Percentiles rank a stretch among this genome's conserved stretches.
phyloP scores from a whole-genome alignment of 1,139 yeast species.

The Yamadazyma atmosphaerica region DNA sequence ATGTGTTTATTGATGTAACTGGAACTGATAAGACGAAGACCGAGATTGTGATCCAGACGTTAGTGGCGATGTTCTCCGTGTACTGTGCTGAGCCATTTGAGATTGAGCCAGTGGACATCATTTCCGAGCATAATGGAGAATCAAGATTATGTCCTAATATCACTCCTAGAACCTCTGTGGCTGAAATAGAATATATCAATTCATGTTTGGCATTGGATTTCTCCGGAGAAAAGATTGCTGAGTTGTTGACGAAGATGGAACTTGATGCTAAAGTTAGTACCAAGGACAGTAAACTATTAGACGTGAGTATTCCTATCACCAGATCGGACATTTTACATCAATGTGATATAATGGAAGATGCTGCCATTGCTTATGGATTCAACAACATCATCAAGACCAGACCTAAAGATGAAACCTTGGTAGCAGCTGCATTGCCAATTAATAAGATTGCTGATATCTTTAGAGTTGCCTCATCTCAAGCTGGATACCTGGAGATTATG shows the following conservation, averaged over 20 bases:
- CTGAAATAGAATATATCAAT: slow-evolving; percentile 85
- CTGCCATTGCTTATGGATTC: slow-evolving; percentile 95
- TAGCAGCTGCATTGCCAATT: slow-evolving; percentile 86
- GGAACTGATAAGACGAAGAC: slow-evolving; percentile 95
- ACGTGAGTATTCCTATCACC: slow-evolving; percentile 84
- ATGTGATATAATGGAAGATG: slow-evolving; percentile 99
- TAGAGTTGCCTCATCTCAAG: slow-evolving; percentile 88
- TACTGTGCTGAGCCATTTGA: slow-evolving; percentile 77
- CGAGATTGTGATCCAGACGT: slow-evolving; percentile 84
- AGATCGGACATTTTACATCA: slow-evolving; percentile 96
- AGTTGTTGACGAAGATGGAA: slow-evolving; percentile 79
- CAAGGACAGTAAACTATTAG: slow-evolving; percentile 51
- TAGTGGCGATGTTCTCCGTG: slow-evolving; percentile 94
- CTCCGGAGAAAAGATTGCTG: slow-evolving; percentile 64
- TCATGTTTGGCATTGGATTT: slow-evolving; percentile 84
- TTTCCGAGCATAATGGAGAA: slow-evolving; percentile 80
- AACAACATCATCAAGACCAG: slow-evolving; percentile 82
- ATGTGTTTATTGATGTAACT: slow-evolving; percentile 90
- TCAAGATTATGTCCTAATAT: slow-evolving; percentile 77
- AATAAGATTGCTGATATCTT: slow-evolving; percentile 90
- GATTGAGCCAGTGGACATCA: slow-evolving; percentile 84
- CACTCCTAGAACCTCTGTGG: slow-evolving; percentile 64
- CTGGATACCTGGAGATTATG: slow-evolving; percentile 95
- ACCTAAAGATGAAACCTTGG: slow-evolving; percentile 76
- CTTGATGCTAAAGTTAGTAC: slow-evolving; percentile 60